phyloP scores from a whole-genome alignment of 345 rosid species.

The Populus davidiana region DNA sequence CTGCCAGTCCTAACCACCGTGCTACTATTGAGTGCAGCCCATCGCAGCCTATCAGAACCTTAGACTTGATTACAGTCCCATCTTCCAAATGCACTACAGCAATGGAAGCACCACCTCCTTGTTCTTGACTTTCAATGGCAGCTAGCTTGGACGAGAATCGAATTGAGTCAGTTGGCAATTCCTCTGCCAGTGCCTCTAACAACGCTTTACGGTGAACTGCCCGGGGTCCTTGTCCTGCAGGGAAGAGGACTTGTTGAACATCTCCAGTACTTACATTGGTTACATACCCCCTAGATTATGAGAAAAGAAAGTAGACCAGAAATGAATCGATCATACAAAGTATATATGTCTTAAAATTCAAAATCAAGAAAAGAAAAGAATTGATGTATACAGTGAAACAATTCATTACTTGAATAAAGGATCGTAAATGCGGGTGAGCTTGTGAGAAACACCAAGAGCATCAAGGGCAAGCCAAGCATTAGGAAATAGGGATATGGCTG shows the following conservation, averaged over 20 bases:
- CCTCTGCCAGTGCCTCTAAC: constrained; percentile 33
- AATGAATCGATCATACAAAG: background rate
- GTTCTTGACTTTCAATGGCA: constrained; percentile 16
- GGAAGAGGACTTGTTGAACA: constrained; percentile 7
- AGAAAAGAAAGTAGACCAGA: background rate
- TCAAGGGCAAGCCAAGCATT: constrained; percentile 48
- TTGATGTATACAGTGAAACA: background rate
- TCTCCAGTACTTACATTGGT: constrained; percentile 27
- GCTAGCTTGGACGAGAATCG: constrained; percentile 35
- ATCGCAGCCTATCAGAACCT: constrained; percentile 46
- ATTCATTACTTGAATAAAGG: background rate
- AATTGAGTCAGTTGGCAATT: constrained; percentile 26
- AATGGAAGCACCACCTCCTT: constrained; percentile 8
- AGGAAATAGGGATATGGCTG: constrained; percentile 25
- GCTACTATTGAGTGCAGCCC: constrained; percentile 44
- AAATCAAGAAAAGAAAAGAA: background rate
- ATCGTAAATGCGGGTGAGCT: constrained; percentile 29
- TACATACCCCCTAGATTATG: constrained; percentile 5
- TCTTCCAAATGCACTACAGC: constrained; percentile 25
- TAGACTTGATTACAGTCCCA: constrained; percentile 33
- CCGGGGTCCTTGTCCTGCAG: background rate
- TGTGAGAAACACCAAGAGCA: constrained; percentile 34
- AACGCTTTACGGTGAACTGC: constrained; percentile 21
- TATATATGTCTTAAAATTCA: background rate
- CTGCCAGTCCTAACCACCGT: constrained; percentile 29